Evolutionary conservation across 176 grass and related monocot genomes (phyloP), one percentile per base, ranked within the genome.

Genomic region (Areca catechu): DNA sequence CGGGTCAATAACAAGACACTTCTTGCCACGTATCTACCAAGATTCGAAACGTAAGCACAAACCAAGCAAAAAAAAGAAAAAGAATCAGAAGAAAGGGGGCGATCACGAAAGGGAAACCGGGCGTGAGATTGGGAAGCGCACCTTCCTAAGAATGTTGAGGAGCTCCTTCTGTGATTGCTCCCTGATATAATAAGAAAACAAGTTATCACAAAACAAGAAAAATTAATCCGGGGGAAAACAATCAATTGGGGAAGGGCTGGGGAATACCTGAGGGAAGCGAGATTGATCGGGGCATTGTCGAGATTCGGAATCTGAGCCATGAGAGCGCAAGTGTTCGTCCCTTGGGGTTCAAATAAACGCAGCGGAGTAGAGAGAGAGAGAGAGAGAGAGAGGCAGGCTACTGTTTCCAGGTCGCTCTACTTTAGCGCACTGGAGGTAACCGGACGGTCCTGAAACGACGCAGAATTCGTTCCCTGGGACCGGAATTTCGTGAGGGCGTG

Each of bases 291-390:
- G 0, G 92, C 67, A 5, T 80, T 97, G 51, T 97, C 86, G n/a
- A 97, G 83, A 65, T 67, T 88, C 21, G 86, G 92, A 62, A 97
- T 97, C 78, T 97, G 92, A 49, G 92, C 80, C 92, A 97, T 97
- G 54, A 12, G 67, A 61, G 53, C 7, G 9, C 34, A 5, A 7
- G 1, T 9, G 1, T 12, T 43, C 55, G 27, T 55, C 65, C 19
- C 65, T 56, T 54, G 61, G 49, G 55, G 60, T 71, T 70, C 24
- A 15, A 48, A 23, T 17, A 29, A 29, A 6, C 27, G 4, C 27
- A 29, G 5, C 6, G 5, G 27, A 29, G 27, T 29, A 6, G 5
- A 43, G 34, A 43, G 34, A 43, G 34, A 12, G 6, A 1, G 0
- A 29, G 27, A 28, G 27, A 5, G n/a, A n/a, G n/a, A n/a, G n/a